Conservation (phyloP, 768 basidiomycete species). For the Pleurotus eryngii region DNA sequence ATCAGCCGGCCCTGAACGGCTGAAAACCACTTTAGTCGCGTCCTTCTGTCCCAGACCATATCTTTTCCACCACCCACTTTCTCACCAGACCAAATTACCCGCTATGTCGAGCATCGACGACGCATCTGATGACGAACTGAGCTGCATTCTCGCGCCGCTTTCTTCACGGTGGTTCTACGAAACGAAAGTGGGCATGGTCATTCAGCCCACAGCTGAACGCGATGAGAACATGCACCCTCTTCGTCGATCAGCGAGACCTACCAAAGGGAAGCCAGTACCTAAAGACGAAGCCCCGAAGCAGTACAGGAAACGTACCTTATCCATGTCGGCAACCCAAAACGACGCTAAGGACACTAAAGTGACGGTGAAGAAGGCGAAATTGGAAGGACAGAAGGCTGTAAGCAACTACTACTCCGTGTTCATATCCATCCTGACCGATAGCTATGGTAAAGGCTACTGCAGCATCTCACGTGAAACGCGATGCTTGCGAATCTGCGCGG, state of each 20-base stretch:
- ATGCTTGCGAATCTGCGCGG: conserved; percentile 35
- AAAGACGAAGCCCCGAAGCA: background rate
- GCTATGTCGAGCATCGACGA: background rate
- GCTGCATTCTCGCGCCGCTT: conserved; percentile 1
- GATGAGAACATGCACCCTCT: background rate
- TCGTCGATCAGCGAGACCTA: background rate
- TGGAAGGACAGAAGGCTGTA: conserved; percentile 11
- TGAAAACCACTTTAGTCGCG: background rate
- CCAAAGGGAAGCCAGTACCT: background rate
- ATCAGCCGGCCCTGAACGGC: conserved; percentile 7
- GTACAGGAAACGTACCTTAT: conserved; percentile 6
- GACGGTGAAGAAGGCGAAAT: conserved; percentile 7
- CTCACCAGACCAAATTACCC: background rate
- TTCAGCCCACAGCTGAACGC: background rate
- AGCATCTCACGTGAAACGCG: conserved; percentile 31
- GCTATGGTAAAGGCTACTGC: conserved; percentile 33
- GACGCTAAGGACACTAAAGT: background rate
- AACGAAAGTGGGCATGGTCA: background rate
- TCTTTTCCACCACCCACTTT: background rate
- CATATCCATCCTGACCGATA: background rate
- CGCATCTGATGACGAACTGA: conserved; percentile 7
- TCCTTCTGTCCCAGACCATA: background rate
- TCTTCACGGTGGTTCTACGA: background rate
- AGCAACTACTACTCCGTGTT: background rate
- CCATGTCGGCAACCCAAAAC: background rate